Evolutionary conservation across 116 monocot genomes (phyloP).

Genomic region (Dioscorea cayenensis): DNA sequence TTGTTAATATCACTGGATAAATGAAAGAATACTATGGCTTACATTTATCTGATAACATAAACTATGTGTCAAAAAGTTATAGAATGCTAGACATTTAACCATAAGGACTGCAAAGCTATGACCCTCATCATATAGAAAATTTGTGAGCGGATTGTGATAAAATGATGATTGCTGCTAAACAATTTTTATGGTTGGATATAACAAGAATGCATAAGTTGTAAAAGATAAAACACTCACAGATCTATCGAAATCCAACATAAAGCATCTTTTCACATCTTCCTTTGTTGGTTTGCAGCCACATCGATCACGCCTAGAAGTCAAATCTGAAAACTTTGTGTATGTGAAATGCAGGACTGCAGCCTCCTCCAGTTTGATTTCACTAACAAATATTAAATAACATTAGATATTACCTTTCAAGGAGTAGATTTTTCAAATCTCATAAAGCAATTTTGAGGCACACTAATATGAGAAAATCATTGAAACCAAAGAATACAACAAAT

Average conservation of each 20-base stretch:
- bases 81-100: neutral
- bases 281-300: conserved; percentile 98
- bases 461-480: too few relatives aligned
- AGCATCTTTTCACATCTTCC: conserved; percentile 96
- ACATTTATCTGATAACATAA: neutral
- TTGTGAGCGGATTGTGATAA: too few relatives aligned
- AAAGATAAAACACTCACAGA: conserved; percentile 38
- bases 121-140: too few relatives aligned
- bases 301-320: conserved; percentile 90
- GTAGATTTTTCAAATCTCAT: too few relatives aligned
- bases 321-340: conserved; percentile 92
- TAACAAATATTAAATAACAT: conserved; percentile 7
- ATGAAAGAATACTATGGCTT: neutral
- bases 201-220: neutral
- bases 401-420: neutral
- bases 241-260: conserved; percentile 97
- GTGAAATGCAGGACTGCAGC: conserved; percentile 94
- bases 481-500: neutral
- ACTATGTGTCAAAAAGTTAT: neutral
- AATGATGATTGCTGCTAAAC: too few relatives aligned
- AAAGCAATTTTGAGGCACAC: too few relatives aligned
- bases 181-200: neutral
- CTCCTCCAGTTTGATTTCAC: conserved; percentile 94
- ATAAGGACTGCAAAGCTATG: too few relatives aligned
- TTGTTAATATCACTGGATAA: neutral